Conservation (phyloP, 129 eudicot species). For the Ambrosia artemisiifolia region DNA sequence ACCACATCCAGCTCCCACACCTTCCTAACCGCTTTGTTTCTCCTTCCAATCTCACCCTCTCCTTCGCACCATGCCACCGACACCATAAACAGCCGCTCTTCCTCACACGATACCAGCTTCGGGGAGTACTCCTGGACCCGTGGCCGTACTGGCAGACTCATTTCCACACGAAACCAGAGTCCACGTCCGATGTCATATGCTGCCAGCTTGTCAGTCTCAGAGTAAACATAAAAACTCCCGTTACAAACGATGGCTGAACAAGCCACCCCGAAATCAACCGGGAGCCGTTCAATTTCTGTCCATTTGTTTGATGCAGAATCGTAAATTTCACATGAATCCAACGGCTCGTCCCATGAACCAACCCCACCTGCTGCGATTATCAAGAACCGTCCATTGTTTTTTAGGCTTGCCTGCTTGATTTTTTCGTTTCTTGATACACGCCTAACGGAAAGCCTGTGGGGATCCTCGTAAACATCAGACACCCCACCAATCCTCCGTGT, state of each 20-base stretch:
- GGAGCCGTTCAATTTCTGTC: slow-evolving; percentile 65
- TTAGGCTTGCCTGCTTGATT: slow-evolving; percentile 26
- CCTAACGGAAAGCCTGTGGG: slow-evolving; percentile 72
- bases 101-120: slow-evolving; percentile 49
- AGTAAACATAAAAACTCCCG: slow-evolving; percentile 58
- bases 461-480: slow-evolving; percentile 83
- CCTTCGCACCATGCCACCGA: slow-evolving; percentile 97
- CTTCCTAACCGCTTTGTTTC: slow-evolving; percentile 87
- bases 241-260: slow-evolving; percentile 66
- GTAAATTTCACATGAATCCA: slow-evolving; percentile 74
- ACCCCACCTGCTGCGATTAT: slow-evolving; percentile 73
- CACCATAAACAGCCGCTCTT: slow-evolving; percentile 59
- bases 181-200: slow-evolving; percentile 71
- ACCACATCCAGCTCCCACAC: slow-evolving; percentile 80
- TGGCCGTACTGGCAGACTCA: slow-evolving; percentile 51
- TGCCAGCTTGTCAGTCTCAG: slow-evolving; percentile 65
- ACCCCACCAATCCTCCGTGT: slow-evolving; percentile 44
- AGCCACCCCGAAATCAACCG: slow-evolving; percentile 62
- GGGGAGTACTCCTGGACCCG: slow-evolving; percentile 82
- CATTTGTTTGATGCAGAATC: slow-evolving; percentile 71
- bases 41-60: slow-evolving; percentile 88
- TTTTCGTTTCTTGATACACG: slow-evolving; percentile 50
- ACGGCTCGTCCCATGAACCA: slow-evolving; percentile 78
- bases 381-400: slow-evolving; percentile 50
- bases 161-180: slow-evolving; percentile 62